Percentiles rank a stretch among this genome's conserved stretches.
These are phyloP conservation scores for Nigrospora oryzae DNA, from an alignment of 2,329 filamentous ascomycete genomes.

Conservation along the genomic window DNA sequence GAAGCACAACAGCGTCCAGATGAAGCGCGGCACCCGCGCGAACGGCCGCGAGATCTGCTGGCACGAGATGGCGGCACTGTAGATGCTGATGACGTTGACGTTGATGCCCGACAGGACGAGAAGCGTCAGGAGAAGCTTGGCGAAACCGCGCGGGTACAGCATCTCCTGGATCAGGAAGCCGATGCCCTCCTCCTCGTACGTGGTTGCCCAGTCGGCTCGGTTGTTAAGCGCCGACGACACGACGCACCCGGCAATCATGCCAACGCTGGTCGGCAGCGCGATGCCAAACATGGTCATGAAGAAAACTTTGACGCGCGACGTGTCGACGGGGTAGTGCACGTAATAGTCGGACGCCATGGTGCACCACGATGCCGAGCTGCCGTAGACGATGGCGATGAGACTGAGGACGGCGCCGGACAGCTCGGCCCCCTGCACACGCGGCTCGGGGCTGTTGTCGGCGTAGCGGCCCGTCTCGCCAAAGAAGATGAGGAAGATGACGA, in stretches of 20 bases:
- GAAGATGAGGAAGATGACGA: conserved; percentile 39
- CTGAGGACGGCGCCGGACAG: conserved; percentile 30
- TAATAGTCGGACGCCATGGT: conserved; percentile 37
- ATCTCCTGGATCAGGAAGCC: conserved; percentile 35
- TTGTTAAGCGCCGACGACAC: conserved; percentile 32
- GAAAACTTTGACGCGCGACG: conserved; percentile 36
- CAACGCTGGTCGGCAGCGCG: conserved; percentile 36
- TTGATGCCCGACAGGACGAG: conserved; percentile 33
- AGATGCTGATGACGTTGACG: conserved; percentile 36
- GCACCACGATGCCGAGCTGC: conserved; percentile 38
- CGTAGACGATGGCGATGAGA: conserved; percentile 36
- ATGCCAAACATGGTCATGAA: conserved; percentile 38
- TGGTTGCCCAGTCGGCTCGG: conserved; percentile 26
- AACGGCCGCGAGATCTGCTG: conserved; percentile 34
- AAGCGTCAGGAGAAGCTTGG: conserved; percentile 27
- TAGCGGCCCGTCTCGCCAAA: conserved; percentile 33
- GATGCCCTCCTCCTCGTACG: conserved; percentile 29
- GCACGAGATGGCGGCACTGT: conserved; percentile 26
- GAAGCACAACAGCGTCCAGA: conserved; percentile 39
- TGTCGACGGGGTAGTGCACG: conserved; percentile 36
- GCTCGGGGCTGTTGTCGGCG: conserved; percentile 27
- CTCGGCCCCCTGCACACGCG: conserved; percentile 23
- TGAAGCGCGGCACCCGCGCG: conserved; percentile 32
- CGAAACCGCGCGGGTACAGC: conserved; percentile 34
- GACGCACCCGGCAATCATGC: conserved; percentile 35